Evolutionary conservation across 2,329 filamentous ascomycete species (phyloP), one percentile per base, ranked within the genome.

Genomic region (Zymoseptoria passerinii): DNA sequence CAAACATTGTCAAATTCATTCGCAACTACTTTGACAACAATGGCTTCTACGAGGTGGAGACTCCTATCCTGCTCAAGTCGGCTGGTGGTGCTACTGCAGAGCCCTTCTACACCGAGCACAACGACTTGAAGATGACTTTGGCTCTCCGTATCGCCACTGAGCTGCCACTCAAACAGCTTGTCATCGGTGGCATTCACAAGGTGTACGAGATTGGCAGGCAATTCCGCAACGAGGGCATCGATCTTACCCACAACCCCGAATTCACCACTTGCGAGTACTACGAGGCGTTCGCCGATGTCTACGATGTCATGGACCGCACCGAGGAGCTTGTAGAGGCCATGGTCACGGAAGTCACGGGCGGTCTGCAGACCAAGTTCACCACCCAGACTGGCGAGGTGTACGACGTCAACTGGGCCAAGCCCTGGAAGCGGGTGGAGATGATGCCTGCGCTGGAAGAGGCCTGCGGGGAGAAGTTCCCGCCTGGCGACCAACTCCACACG

Each of bases 201-300:
- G 94, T 99, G 13, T 99, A 96, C 76, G 94, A 99, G 74, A 85
- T 99, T 63, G 94, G 94, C 64, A 87, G 91, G 65, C 90, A 95
- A 73, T 99, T 99, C 83, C 81, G 94, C 69, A 99, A 99, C 71
- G 92, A 96, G 75, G 87, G 88, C 60, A 87, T 90, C 64, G 90
- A 95, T 73, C 79, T 94, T 54, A 99, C 94, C 7, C 94, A 99
- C 81, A 99, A 97, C 80, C 94, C 89, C 48, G 94, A 99, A 74
- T 99, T 99, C 79, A 99, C 94, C 50, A 95, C 90, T 27, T 90
- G 90, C 74, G 94, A 99, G 75, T 97, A 97, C 78, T 99, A 99
- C 77, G 86, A 89, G 83, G 92, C 94, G 3, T 97, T 74, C 57
- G 74, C 78, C 44, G 91, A 96, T 75, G 84, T 96, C 66, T 89